Conservation (phyloP, 768 basidiomycete genomes). For the Cystobasidium tubakii region DNA sequence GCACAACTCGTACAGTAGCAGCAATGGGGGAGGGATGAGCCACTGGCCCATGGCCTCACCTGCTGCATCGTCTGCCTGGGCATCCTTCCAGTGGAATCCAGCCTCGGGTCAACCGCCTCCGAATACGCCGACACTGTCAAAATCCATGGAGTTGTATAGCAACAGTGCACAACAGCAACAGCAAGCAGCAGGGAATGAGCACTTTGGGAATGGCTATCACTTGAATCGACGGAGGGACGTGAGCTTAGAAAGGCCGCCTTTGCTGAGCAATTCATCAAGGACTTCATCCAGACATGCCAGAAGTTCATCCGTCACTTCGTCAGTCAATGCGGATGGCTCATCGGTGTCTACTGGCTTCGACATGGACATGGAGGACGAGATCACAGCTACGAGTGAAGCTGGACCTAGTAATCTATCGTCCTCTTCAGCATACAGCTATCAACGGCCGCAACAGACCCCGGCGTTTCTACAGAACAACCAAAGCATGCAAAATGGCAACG, state of each 20-base stretch:
- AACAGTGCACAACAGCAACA: not conserved
- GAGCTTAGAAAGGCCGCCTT: not conserved
- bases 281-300: not conserved
- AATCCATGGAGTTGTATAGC: constrained; percentile 29
- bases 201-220: not conserved
- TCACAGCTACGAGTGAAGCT: not conserved
- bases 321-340: not conserved
- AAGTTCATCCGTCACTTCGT: not conserved
- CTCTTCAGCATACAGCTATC: not conserved
- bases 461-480: not conserved
- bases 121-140: constrained; percentile 29
- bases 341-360: not conserved
- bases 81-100: not conserved
- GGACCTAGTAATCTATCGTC: not conserved
- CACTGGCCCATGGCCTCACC: not conserved
- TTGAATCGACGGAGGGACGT: constrained; percentile 18
- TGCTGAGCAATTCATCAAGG: not conserved
- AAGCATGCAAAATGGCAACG: not conserved
- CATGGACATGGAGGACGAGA: constrained; percentile 24
- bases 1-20: not conserved
- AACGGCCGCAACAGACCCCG: not conserved
- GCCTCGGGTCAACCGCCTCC: constrained; percentile 24
- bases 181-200: not conserved
- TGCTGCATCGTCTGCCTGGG: not conserved
- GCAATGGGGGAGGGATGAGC: not conserved